Evolutionary conservation across 139 green algal species (phyloP).

Genomic region (Chlamydomonas sp.): DNA sequence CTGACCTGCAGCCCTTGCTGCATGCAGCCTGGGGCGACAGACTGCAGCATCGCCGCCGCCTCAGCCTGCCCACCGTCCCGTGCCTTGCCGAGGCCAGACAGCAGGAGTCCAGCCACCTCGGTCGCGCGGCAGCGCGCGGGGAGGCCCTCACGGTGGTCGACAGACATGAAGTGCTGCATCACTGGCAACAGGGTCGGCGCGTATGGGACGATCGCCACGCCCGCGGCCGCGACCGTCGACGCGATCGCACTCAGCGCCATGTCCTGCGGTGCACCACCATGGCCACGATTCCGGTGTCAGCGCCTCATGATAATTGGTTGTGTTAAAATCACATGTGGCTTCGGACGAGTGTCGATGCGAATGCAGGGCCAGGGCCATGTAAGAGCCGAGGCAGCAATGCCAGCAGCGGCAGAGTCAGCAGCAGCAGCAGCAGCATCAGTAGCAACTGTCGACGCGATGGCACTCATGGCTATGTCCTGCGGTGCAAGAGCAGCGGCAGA

Average conservation of each 20-base stretch:
- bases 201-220: slow-evolving; percentile 47
- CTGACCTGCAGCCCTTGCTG: slow-evolving; percentile 31
- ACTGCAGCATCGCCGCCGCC: slow-evolving; percentile 4
- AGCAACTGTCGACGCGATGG: no score
- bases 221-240: slow-evolving; percentile 54
- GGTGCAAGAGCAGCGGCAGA: no score
- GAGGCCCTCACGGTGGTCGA: slow-evolving; percentile 32
- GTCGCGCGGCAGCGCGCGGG: slow-evolving; percentile 53
- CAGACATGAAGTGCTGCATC: slow-evolving; percentile 56
- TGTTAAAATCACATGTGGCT: no score
- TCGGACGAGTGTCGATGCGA: no score
- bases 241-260: slow-evolving; percentile 52
- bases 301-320: no score
- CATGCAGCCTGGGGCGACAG: slow-evolving; percentile 35
- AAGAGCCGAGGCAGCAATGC: no score
- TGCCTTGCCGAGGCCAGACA: slow-evolving; percentile 15
- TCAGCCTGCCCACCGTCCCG: background rate
- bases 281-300: no score
- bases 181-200: slow-evolving; percentile 28
- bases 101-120: slow-evolving; percentile 56
- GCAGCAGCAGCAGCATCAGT: no score
- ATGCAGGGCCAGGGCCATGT: no score
- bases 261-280: no score
- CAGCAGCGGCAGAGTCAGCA: no score
- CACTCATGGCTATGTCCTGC: no score